Conservation (phyloP, 2,329 filamentous ascomycete genomes). For the Nigrospora oryzae region DNA sequence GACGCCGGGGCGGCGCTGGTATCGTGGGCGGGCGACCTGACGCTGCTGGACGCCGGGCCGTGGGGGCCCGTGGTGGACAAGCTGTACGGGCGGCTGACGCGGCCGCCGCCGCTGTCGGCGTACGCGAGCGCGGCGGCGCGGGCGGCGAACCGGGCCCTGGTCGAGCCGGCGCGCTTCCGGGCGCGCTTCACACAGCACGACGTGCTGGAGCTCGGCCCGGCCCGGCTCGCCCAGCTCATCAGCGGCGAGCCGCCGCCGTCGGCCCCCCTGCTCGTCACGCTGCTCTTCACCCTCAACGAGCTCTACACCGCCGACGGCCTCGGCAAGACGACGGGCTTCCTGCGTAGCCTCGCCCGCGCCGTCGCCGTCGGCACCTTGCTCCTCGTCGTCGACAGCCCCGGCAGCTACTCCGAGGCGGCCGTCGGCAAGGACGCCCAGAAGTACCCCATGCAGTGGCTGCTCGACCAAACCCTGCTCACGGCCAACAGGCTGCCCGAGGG, state of each 20-base stretch:
- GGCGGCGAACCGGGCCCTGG: conserved; percentile 34
- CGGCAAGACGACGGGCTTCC: conserved; percentile 65
- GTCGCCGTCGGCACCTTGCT: conserved; percentile 56
- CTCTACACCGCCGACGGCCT: conserved; percentile 73
- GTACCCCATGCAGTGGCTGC: conserved; percentile 91
- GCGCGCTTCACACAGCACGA: conserved; percentile 39
- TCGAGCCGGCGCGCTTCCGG: conserved; percentile 28
- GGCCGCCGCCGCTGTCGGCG: conserved; percentile 38
- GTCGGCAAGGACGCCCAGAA: conserved; percentile 51
- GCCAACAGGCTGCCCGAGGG: neutral
- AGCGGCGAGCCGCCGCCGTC: neutral
- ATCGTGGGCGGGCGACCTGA: conserved; percentile 29
- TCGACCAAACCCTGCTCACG: conserved; percentile 68
- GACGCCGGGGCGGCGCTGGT: neutral
- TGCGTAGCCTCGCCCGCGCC: conserved; percentile 57
- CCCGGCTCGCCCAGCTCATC: neutral
- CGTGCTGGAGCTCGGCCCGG: conserved; percentile 30
- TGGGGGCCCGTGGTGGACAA: conserved; percentile 59
- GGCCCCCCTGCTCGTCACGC: conserved; percentile 54
- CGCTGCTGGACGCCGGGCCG: conserved; percentile 72
- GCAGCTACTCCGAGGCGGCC: conserved; percentile 79
- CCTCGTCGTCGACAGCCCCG: conserved; percentile 85
- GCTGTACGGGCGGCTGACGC: conserved; percentile 49
- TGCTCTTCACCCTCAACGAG: conserved; percentile 95
- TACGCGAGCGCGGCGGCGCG: conserved; percentile 41